Conservation (phyloP, 495 filamentous ascomycete species). For the Aspergillus diversus region DNA sequence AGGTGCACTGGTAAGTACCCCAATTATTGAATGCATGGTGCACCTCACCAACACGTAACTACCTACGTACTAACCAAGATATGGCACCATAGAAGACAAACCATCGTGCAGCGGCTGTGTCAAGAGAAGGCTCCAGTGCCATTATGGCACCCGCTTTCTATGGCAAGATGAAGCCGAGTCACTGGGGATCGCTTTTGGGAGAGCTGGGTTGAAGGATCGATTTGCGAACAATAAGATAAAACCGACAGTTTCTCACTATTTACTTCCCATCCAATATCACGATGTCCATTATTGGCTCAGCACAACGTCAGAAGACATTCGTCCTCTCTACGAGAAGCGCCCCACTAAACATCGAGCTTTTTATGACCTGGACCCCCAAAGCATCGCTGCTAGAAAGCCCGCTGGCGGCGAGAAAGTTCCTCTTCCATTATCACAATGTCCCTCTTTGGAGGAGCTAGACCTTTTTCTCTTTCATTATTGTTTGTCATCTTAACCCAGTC, state of each 20-base stretch:
- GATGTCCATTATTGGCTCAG: neutral
- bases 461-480: conserved; percentile 8
- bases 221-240: neutral
- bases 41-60: neutral
- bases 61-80: neutral
- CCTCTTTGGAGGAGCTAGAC: neutral
- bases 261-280: neutral
- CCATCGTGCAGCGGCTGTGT: neutral
- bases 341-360: neutral
- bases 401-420: neutral
- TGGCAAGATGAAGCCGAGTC: conserved; percentile 5
- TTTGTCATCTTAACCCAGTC: neutral
- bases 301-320: conserved; percentile 4
- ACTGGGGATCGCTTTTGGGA: conserved; percentile 5
- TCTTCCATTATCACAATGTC: neutral
- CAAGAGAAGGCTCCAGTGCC: neutral
- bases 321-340: neutral
- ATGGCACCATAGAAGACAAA: neutral
- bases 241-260: neutral
- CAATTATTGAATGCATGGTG: neutral
- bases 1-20: neutral
- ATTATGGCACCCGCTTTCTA: neutral
- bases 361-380: neutral
- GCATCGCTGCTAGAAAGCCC: neutral
- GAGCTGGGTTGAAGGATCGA: neutral